Conservation (phyloP, 306 rosid species). For the Gleditsia sinensis region DNA sequence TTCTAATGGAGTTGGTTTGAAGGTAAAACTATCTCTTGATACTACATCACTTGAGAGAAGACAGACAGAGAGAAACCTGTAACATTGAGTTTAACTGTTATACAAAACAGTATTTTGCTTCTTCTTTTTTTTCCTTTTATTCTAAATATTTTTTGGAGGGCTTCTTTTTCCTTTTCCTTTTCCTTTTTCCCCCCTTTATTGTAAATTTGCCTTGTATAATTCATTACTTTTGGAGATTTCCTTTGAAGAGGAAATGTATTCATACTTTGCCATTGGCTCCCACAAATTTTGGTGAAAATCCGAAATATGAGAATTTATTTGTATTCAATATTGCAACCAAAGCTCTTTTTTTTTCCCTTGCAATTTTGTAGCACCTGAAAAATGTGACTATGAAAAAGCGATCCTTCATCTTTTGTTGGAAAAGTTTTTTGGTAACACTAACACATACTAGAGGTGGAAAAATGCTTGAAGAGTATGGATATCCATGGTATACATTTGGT, state of each 20-base stretch:
- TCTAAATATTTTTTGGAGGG: slow-evolving; percentile 36
- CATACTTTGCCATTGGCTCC: slow-evolving; percentile 34
- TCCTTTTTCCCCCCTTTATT: slow-evolving; percentile 37
- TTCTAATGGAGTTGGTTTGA: slow-evolving; percentile 75
- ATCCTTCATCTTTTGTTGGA: no score
- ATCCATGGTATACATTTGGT: no score
- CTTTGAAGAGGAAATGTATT: slow-evolving; percentile 55
- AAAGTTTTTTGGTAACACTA: no score
- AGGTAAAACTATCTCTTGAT: background rate
- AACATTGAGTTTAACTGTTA: no score
- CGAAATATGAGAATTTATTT: background rate
- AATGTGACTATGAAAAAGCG: no score
- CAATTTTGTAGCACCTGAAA: no score
- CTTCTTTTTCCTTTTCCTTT: background rate
- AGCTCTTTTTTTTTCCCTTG: no score
- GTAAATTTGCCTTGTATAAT: slow-evolving; percentile 60
- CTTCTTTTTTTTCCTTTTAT: background rate
- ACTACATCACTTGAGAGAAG: background rate
- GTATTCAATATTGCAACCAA: no score
- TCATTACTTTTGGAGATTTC: slow-evolving; percentile 43
- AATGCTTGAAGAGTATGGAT: background rate
- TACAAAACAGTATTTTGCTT: no score
- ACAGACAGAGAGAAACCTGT: no score
- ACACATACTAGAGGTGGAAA: no score
- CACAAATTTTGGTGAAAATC: no score